These are phyloP conservation scores for Blastocladiella emersonii DNA, from an alignment of 371 early-diverging fungal species.

Conservation along the genomic window DNA sequence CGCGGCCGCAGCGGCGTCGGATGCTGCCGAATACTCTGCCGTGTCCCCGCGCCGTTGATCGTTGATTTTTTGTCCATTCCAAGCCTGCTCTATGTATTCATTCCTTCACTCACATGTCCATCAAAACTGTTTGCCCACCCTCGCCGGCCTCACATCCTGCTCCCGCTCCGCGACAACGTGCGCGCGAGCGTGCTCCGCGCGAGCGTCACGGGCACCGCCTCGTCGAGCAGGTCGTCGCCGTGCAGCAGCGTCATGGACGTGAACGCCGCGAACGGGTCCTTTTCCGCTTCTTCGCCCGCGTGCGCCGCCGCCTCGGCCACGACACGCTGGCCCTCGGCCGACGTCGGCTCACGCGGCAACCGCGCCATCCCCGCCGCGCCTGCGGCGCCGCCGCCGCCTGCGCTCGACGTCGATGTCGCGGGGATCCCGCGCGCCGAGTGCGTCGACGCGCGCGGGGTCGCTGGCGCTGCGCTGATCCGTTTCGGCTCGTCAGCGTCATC, in stretches of 20 bases:
- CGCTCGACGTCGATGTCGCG: too few relatives aligned
- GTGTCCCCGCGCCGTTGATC: too few relatives aligned
- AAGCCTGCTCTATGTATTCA: too few relatives aligned
- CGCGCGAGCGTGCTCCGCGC: not conserved
- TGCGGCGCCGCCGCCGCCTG: too few relatives aligned
- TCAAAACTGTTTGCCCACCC: too few relatives aligned
- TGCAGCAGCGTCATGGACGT: not conserved
- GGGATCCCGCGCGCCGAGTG: not conserved
- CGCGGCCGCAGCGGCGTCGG: too few relatives aligned
- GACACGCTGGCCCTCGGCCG: not conserved
- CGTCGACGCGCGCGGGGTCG: not conserved
- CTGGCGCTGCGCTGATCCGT: not conserved
- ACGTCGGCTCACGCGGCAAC: not conserved
- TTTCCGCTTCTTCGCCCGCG: not conserved
- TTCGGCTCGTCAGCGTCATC: too few relatives aligned
- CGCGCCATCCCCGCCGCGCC: not conserved
- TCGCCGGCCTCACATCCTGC: too few relatives aligned
- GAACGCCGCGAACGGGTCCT: conserved; percentile 3
- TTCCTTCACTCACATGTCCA: too few relatives aligned
- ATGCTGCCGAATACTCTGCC: too few relatives aligned
- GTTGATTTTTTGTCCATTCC: too few relatives aligned
- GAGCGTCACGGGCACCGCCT: not conserved
- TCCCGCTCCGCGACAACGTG: not conserved
- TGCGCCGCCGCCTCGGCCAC: not conserved
- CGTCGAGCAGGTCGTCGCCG: conserved; percentile 1